Evolutionary conservation across 2,329 filamentous ascomycete genomes (phyloP).

Genomic region (Colletotrichum tabaci): DNA sequence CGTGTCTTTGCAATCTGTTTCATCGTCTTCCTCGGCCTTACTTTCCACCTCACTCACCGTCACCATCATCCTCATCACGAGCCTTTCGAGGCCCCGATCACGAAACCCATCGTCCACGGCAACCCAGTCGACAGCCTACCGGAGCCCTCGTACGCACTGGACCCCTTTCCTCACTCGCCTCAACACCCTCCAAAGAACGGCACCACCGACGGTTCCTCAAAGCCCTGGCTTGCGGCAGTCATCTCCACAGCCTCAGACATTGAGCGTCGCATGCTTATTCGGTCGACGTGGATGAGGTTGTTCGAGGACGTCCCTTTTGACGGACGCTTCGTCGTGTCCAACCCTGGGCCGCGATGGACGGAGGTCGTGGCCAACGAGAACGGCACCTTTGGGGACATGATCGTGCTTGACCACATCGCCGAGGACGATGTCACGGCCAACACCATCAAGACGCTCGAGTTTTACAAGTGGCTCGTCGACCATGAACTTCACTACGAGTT

Average conservation of each 20-base stretch:
- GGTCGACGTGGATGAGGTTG: constrained; percentile 52
- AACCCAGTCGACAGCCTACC: constrained; percentile 26
- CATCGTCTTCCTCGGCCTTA: constrained; percentile 23
- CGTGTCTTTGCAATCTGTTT: constrained; percentile 27
- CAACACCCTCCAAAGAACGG: constrained; percentile 26
- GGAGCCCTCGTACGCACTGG: constrained; percentile 41
- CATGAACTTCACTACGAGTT: constrained; percentile 47
- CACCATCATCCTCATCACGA: constrained; percentile 30
- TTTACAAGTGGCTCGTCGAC: constrained; percentile 50
- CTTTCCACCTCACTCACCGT: constrained; percentile 20
- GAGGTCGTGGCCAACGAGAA: constrained; percentile 49
- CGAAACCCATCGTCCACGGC: constrained; percentile 39
- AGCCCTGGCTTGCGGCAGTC: constrained; percentile 50
- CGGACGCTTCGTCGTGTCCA: constrained; percentile 51
- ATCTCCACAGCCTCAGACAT: constrained; percentile 49
- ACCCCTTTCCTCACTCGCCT: constrained; percentile 48
- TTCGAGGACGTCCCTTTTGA: constrained; percentile 50
- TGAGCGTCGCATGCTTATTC: constrained; percentile 50
- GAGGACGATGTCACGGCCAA: constrained; percentile 52
- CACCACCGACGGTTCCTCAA: background rate
- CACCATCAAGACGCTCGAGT: constrained; percentile 53
- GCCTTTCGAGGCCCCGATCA: constrained; percentile 35
- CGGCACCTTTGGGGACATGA: constrained; percentile 52
- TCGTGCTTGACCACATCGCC: constrained; percentile 51
- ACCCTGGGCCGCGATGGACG: constrained; percentile 48